These are phyloP conservation scores for Puccinia novopanici DNA, from an alignment of 1,284 basidiomycete species.

Conservation along the genomic window DNA sequence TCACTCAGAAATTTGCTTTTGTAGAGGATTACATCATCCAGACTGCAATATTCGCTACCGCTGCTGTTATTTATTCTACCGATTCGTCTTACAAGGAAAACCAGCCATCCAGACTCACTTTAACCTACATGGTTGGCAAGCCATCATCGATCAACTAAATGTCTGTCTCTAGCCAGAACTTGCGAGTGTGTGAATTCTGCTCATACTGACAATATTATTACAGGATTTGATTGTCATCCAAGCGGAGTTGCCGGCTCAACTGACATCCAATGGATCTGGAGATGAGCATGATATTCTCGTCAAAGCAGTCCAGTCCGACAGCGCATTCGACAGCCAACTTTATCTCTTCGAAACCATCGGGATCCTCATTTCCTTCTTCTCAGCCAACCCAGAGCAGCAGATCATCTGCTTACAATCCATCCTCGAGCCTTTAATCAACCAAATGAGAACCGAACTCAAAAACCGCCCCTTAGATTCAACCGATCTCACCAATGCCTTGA, in stretches of 20 bases:
- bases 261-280: conserved; percentile 58
- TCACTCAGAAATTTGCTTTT: background rate
- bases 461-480: conserved; percentile 63
- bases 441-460: conserved; percentile 72
- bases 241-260: conserved; percentile 63
- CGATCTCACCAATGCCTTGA: conserved; percentile 75
- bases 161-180: conserved; percentile 51
- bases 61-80: conserved; percentile 87
- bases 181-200: too few species aligned
- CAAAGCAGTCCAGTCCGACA: conserved; percentile 75
- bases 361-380: conserved; percentile 68
- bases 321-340: conserved; percentile 83
- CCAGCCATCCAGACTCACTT: conserved; percentile 67
- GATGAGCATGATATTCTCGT: conserved; percentile 63
- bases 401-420: conserved; percentile 64
- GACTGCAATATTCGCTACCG: conserved; percentile 74
- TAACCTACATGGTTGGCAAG: conserved; percentile 63
- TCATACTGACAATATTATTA: background rate
- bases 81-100: conserved; percentile 83
- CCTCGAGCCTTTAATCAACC: conserved; percentile 77
- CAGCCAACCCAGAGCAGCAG: conserved; percentile 49
- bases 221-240: conserved; percentile 63
- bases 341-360: conserved; percentile 94
- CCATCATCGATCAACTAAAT: conserved; percentile 62
- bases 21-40: conserved; percentile 82